Evolutionary conservation across 129 eudicot species (phyloP).

Genomic region (Centella asiatica): DNA sequence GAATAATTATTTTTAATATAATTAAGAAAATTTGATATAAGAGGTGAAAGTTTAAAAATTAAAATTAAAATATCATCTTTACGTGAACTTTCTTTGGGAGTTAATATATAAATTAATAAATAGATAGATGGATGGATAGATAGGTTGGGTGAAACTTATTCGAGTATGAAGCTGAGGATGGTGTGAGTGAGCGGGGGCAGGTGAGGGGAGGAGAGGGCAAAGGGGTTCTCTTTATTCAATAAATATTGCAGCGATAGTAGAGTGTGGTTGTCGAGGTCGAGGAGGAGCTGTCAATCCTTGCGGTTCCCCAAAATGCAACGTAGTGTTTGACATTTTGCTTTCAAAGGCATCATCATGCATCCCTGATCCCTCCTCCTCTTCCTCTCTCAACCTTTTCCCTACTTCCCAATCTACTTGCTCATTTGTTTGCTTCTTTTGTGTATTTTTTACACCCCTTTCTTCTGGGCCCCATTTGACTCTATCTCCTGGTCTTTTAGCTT

Average conservation of each 20-base stretch:
- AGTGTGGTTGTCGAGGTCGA: conserved; percentile 5
- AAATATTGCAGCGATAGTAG: not conserved
- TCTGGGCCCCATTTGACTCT: conserved; percentile 7
- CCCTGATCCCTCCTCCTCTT: too few species aligned
- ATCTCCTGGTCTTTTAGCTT: conserved; percentile 4
- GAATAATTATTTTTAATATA: too few species aligned
- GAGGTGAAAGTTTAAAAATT: too few species aligned
- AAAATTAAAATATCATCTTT: too few species aligned
- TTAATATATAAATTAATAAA: too few species aligned
- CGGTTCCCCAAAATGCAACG: conserved; percentile 8
- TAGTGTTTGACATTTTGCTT: conserved; percentile 16
- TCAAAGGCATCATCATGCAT: conserved; percentile 9
- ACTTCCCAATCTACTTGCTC: conserved; percentile 9
- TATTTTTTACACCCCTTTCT: not conserved
- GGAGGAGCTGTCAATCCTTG: conserved; percentile 3
- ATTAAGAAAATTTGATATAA: too few species aligned
- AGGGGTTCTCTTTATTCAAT: too few species aligned
- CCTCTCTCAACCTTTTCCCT: conserved; percentile 1
- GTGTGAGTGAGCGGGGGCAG: not conserved
- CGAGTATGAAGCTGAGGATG: too few species aligned
- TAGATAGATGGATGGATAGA: too few species aligned
- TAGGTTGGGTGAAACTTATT: too few species aligned
- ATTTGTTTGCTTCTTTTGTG: not conserved
- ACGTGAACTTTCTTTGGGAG: too few species aligned
- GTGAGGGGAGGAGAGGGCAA: not conserved